phyloP scores from a whole-genome alignment of 306 rosid species.

The Ochetophila trinervis region DNA sequence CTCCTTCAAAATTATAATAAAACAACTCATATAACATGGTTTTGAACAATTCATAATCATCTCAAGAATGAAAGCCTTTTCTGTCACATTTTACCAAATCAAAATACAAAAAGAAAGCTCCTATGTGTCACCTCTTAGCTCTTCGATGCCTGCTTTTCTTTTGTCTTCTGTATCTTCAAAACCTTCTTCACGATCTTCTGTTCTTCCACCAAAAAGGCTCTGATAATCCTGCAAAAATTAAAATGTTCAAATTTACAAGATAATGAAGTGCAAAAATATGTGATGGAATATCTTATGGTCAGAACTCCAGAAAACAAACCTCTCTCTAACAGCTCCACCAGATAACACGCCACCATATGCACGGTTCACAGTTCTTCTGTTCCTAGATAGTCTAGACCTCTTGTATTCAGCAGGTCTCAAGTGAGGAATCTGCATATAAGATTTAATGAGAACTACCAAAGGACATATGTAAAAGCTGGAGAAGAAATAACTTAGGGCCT shows the following conservation, averaged over 20 bases:
- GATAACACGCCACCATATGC: slow-evolving; percentile 76
- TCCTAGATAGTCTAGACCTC: slow-evolving; percentile 69
- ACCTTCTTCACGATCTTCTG: slow-evolving; percentile 80
- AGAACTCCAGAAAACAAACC: slow-evolving; percentile 36
- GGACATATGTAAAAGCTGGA: neutral
- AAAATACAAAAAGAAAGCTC: neutral
- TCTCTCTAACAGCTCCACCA: slow-evolving; percentile 74
- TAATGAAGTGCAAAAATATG: neutral
- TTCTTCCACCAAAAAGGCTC: slow-evolving; percentile 75
- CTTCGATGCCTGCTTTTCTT: slow-evolving; percentile 54
- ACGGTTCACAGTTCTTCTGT: slow-evolving; percentile 69
- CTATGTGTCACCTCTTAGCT: slow-evolving; percentile 25
- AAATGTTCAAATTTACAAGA: neutral
- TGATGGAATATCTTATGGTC: no score
- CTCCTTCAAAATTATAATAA: slow-evolving; percentile 9
- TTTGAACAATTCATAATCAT: slow-evolving; percentile 8
- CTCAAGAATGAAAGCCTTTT: neutral
- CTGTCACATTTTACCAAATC: no score
- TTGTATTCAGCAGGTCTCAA: slow-evolving; percentile 71
- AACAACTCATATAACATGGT: neutral
- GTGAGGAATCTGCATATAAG: slow-evolving; percentile 63
- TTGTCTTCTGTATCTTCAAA: slow-evolving; percentile 75
- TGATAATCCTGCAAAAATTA: slow-evolving; percentile 44
- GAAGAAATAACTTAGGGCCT: no score
- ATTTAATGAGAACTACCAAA: neutral